Evolutionary conservation across 441 rosid genomes (phyloP).

Genomic region (Hypseocharis bilobata): DNA sequence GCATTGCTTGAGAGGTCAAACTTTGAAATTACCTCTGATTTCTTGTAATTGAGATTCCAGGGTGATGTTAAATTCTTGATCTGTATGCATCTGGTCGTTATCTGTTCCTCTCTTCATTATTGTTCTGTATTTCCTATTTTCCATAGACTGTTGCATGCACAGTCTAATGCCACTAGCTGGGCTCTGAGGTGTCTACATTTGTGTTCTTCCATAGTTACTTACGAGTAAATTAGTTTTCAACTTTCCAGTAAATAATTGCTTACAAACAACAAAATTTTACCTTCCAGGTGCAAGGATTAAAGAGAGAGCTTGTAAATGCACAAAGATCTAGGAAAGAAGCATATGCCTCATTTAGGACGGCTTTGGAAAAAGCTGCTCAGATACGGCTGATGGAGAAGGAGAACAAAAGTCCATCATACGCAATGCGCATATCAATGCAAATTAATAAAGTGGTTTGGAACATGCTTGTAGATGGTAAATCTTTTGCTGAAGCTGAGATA

Average conservation of each 20-base stretch:
- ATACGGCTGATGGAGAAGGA: slow-evolving; percentile 76
- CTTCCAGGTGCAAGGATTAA: slow-evolving; percentile 62
- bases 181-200: not conserved
- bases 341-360: slow-evolving; percentile 52
- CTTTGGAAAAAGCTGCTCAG: slow-evolving; percentile 85
- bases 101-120: not conserved
- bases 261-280: slow-evolving; percentile 11
- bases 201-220: not conserved
- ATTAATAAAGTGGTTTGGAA: slow-evolving; percentile 85
- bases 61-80: not conserved
- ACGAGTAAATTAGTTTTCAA: not conserved
- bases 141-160: not conserved
- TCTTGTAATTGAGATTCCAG: not conserved
- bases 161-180: not conserved
- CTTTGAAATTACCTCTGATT: not conserved
- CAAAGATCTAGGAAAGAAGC: slow-evolving; percentile 68
- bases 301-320: slow-evolving; percentile 50
- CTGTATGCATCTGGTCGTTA: not conserved
- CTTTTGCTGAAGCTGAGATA: slow-evolving; percentile 96
- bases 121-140: not conserved
- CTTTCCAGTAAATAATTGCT: not conserved
- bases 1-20: not conserved
- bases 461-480: slow-evolving; percentile 93
- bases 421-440: slow-evolving; percentile 88
- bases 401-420: slow-evolving; percentile 92